A percentile compares a stretch with the other conserved stretches of the same genome.
Conservation (phyloP, 768 basidiomycete genomes). For the Mycena pura region DNA sequence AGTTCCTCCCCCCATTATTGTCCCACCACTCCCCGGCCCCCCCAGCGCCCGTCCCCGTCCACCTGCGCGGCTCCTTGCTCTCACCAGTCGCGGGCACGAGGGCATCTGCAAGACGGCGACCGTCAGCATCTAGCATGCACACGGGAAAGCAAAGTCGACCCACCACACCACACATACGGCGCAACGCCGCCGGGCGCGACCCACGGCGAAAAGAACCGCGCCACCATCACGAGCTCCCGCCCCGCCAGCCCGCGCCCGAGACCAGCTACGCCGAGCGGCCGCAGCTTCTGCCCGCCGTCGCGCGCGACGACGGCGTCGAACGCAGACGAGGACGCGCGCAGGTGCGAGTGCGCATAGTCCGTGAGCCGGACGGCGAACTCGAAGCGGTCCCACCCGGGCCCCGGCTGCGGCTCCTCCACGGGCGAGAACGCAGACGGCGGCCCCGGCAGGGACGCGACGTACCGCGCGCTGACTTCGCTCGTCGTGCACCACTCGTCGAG, state of each 20-base stretch:
- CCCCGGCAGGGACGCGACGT: conserved; percentile 54
- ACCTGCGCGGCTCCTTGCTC: background rate
- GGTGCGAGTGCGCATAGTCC: conserved; percentile 58
- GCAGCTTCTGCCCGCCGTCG: background rate
- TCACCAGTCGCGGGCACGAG: background rate
- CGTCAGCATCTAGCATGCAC: background rate
- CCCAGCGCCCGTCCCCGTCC: conserved; percentile 22
- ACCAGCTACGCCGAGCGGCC: background rate
- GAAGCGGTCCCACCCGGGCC: conserved; percentile 62
- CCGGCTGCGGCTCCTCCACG: conserved; percentile 22
- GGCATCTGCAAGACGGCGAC: background rate
- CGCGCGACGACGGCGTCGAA: background rate
- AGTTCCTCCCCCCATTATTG: conserved; percentile 83
- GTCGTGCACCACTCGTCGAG: conserved; percentile 95
- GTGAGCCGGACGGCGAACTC: conserved; percentile 71
- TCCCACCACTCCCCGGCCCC: conserved; percentile 89
- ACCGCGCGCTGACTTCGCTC: conserved; percentile 74
- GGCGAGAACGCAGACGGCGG: too few relatives aligned
- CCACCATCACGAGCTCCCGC: conserved; percentile 67
- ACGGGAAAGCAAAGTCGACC: conserved; percentile 22
- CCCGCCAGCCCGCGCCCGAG: conserved; percentile 44
- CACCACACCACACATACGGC: conserved; percentile 26
- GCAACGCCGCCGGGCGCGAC: conserved; percentile 8
- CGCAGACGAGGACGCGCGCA: background rate
- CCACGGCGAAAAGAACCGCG: conserved; percentile 48